Evolutionary conservation across 208 protist species (phyloP).

Genomic region (Leishmania major): DNA sequence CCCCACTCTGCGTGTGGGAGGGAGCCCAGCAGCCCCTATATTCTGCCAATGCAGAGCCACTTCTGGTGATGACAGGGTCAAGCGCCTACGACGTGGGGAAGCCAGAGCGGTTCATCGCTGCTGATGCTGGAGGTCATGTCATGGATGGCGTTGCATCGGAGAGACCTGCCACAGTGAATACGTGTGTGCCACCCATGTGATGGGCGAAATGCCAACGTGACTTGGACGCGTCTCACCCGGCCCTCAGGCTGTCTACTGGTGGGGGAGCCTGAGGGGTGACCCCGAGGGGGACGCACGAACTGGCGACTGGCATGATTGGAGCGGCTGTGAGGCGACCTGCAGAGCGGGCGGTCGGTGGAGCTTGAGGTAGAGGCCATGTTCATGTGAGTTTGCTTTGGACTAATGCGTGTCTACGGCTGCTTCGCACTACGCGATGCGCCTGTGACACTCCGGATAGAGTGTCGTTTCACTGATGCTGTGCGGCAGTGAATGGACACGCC

Average conservation of each 20-base stretch:
- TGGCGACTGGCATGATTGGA: neutral
- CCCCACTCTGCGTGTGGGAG: neutral
- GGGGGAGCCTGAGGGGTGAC: neutral
- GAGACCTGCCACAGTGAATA: neutral
- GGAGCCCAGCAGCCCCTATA: neutral
- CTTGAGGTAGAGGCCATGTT: neutral
- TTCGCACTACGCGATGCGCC: neutral
- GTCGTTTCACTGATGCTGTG: neutral
- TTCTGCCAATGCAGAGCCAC: neutral
- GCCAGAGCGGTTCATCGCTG: neutral
- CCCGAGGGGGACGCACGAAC: neutral
- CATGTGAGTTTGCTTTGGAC: neutral
- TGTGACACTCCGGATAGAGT: neutral
- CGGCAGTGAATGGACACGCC: neutral
- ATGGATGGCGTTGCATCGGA: neutral
- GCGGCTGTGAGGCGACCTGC: neutral
- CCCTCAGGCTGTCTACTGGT: neutral
- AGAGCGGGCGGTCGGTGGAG: neutral
- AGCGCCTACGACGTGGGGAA: neutral
- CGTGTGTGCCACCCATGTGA: neutral
- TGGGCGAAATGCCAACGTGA: neutral
- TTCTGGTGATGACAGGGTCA: neutral
- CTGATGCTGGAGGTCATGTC: neutral
- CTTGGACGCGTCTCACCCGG: neutral
- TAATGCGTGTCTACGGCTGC: neutral